Percentiles rank a stretch among this genome's conserved stretches.
Evolutionary conservation across 192 early-diverging fungal species (phyloP).

Genomic region (Podila clonocystis): DNA sequence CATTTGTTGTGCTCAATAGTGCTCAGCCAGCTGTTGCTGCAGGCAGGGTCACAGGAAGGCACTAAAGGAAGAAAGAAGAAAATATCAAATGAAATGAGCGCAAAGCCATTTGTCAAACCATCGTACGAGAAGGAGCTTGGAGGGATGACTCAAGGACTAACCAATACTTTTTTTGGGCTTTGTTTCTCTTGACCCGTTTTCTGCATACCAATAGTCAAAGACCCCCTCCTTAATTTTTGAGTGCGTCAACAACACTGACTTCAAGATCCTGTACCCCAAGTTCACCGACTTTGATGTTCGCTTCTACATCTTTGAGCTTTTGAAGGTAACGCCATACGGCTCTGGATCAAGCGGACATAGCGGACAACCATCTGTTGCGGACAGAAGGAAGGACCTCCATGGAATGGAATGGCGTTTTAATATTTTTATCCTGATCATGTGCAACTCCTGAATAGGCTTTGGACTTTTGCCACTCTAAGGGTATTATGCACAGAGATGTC

Average conservation of each 20-base stretch:
- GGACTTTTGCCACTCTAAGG: conserved; percentile 97
- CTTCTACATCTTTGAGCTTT: conserved; percentile 95
- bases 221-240: conserved; percentile 98
- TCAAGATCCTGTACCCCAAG: conserved; percentile 95
- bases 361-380: not conserved
- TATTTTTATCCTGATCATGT: conserved; percentile 6
- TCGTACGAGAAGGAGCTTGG: not conserved
- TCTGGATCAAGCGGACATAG: too few species aligned
- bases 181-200: not conserved
- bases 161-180: not conserved
- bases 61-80: too few species aligned
- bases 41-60: too few species aligned
- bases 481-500: conserved; percentile 99
- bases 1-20: too few species aligned
- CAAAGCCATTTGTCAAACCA: too few species aligned
- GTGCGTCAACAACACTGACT: conserved; percentile 97
- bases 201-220: conserved; percentile 72
- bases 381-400: not conserved
- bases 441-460: conserved; percentile 71
- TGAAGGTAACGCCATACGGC: conserved; percentile 72
- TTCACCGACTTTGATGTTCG: conserved; percentile 95
- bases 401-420: not conserved
- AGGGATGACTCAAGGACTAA: too few species aligned
- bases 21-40: too few species aligned
- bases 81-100: too few species aligned